Base-by-base conservation (phyloP, 2,329 filamentous ascomycete genomes). In the Coniochaeta ligniaria region DNA sequence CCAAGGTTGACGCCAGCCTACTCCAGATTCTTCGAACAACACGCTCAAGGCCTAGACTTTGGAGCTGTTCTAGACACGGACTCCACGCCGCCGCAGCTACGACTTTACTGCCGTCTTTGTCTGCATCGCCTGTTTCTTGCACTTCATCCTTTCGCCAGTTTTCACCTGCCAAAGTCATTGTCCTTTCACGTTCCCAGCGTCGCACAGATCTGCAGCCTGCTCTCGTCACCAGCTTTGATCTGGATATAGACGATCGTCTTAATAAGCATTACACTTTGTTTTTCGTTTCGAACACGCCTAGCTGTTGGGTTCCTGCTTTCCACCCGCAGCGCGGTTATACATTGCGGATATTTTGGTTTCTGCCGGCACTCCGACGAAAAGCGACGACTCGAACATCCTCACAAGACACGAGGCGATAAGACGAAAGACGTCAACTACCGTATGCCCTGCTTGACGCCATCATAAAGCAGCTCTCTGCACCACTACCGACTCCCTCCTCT, bases 291-390 rank as follows among this genome's bases (percentile, higher is more conserved):
- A 28, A 31, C 47, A 52, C 47, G 26, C 43, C 6, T 24, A 3
- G 17, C 47, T 31, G 24, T 52, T 31, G 47, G 24, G 31, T 52
- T 28, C 47, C 47, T 52, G 47, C 47, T 52, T 28, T 52, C 3
- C 47, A 52, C 47, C 47, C 47, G 47, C 47, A 52, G 47, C 43
- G 47, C 47, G 47, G 47, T 28, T 52, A 52, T 52, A 52, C 47
- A 7, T 52, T 31, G 26, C 47, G 47, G 47, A 52, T 52, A 52
- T 52, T 52, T 52, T 52, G 47, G 24, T 52, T 52, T 52, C 47
- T 52, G 47, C 47, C 47, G 47, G 47, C 47, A 52, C 47, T 52
- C 43, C 47, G 47, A 52, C 47, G 26, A 52, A 28, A 47, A 52
- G 17, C 47, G 47, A 52, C 47, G 47, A 47, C 26, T 28, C 47